These are phyloP conservation scores for Fragilaria radians DNA, from an alignment of 108 stramenopile species.

Conservation along the genomic window DNA sequence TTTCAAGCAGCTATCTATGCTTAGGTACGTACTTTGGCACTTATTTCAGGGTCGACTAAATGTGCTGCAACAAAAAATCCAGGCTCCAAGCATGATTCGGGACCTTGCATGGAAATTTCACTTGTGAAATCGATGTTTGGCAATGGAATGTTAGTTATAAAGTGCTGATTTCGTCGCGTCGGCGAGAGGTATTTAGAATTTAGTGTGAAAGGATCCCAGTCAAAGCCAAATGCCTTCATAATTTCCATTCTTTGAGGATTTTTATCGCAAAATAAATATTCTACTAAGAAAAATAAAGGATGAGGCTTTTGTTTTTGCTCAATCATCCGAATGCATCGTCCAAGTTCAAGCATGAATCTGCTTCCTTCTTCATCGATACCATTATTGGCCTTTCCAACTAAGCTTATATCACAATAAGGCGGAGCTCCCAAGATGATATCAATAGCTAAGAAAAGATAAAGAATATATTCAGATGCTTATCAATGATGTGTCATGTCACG, in stretches of 20 bases:
- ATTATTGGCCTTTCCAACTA: conserved; percentile 14
- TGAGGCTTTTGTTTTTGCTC: neutral
- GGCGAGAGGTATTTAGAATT: conserved; percentile 23
- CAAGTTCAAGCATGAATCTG: conserved; percentile 7
- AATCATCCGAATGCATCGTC: conserved; percentile 6
- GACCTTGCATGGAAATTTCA: too few species aligned
- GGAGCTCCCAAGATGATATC: conserved; percentile 32
- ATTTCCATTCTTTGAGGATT: neutral
- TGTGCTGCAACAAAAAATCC: too few species aligned
- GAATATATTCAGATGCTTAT: too few species aligned
- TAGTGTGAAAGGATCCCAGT: neutral
- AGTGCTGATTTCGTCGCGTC: conserved; percentile 14
- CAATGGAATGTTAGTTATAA: conserved; percentile 20
- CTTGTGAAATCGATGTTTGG: too few species aligned
- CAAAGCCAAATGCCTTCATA: conserved; percentile 1
- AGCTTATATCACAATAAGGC: conserved; percentile 22
- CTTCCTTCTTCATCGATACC: conserved; percentile 21
- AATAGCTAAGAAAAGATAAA: conserved; percentile 10
- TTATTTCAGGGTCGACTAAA: too few species aligned
- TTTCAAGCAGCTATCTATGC: too few species aligned
- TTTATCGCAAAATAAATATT: conserved; percentile 18
- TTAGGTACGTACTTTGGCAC: neutral
- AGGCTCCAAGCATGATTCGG: too few species aligned
- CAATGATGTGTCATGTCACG: too few species aligned
- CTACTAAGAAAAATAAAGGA: conserved; percentile 19